phyloP scores from a whole-genome alignment of 768 basidiomycete species.

The Psilocybe cubensis region DNA sequence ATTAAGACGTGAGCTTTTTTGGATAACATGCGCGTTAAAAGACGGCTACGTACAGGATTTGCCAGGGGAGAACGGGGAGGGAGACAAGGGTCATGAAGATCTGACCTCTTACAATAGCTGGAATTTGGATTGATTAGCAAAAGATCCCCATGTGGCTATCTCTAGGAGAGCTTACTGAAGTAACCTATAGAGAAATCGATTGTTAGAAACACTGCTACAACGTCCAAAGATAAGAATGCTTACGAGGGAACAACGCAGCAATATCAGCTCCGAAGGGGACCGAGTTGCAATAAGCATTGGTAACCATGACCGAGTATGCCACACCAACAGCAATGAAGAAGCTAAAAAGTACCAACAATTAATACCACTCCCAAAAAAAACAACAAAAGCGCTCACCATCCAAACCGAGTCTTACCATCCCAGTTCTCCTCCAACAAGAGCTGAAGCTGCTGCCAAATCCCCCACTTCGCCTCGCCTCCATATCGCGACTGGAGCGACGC shows the following conservation, averaged over 20 bases:
- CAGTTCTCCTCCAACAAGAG: conserved; percentile 16
- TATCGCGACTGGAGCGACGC: conserved; percentile 19
- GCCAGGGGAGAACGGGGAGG: conserved; percentile 17
- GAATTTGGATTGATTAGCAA: neutral
- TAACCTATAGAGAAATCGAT: neutral
- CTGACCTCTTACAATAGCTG: conserved; percentile 17
- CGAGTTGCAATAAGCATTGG: conserved; percentile 16
- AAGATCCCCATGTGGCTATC: neutral
- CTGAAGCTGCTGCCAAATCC: conserved; percentile 16
- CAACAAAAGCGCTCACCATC: conserved; percentile 3
- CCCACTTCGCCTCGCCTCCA: conserved; percentile 15
- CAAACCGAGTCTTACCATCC: conserved; percentile 13
- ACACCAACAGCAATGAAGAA: conserved; percentile 16
- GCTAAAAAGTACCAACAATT: neutral
- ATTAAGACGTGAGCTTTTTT: neutral
- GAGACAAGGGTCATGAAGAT: conserved; percentile 16
- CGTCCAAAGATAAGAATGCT: neutral
- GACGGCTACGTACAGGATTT: conserved; percentile 12
- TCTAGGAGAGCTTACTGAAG: neutral
- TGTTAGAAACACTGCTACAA: no score
- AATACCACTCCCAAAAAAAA: neutral
- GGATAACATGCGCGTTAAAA: no score
- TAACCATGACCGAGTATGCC: conserved; percentile 16
- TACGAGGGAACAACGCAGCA: conserved; percentile 14
- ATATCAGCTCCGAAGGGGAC: conserved; percentile 20